Evolutionary conservation across 2,329 filamentous ascomycete genomes (phyloP).

Genomic region (Cladosporium halotolerans): DNA sequence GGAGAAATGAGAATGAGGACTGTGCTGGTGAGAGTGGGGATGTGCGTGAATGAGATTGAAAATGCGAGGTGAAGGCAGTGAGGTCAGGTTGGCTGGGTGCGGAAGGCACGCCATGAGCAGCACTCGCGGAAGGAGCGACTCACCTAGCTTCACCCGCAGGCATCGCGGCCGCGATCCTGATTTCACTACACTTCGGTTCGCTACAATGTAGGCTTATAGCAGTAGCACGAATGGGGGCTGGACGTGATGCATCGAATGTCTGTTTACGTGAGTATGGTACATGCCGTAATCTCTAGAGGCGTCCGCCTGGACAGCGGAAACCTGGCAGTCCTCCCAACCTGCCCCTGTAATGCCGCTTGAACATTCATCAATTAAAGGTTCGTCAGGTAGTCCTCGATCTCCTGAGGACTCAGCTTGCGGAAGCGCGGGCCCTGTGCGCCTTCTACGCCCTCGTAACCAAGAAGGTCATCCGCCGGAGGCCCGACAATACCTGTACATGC

Average conservation of each 20-base stretch:
- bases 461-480: conserved; percentile 83
- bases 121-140: conserved; percentile 1
- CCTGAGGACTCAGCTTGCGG: conserved; percentile 90
- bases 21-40: background rate
- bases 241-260: background rate
- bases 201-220: too few relatives aligned
- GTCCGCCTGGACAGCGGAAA: too few relatives aligned
- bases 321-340: background rate
- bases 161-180: too few relatives aligned
- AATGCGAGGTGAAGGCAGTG: too few relatives aligned
- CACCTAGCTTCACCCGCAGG: background rate
- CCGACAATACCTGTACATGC: conserved; percentile 75
- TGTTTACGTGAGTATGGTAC: conserved; percentile 10
- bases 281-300: conserved; percentile 1
- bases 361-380: conserved; percentile 53
- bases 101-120: too few relatives aligned
- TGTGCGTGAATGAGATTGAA: background rate
- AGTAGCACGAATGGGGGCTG: too few relatives aligned
- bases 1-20: background rate
- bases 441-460: conserved; percentile 85
- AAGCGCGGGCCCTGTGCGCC: conserved; percentile 80
- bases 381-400: conserved; percentile 99
- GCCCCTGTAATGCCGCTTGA: conserved; percentile 1
- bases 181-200: too few relatives aligned
- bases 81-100: too few relatives aligned